A percentile compares a stretch with the other conserved stretches of the same genome.
These are phyloP conservation scores for Mycena vitilis DNA, from an alignment of 768 basidiomycete genomes.

Conservation along the genomic window DNA sequence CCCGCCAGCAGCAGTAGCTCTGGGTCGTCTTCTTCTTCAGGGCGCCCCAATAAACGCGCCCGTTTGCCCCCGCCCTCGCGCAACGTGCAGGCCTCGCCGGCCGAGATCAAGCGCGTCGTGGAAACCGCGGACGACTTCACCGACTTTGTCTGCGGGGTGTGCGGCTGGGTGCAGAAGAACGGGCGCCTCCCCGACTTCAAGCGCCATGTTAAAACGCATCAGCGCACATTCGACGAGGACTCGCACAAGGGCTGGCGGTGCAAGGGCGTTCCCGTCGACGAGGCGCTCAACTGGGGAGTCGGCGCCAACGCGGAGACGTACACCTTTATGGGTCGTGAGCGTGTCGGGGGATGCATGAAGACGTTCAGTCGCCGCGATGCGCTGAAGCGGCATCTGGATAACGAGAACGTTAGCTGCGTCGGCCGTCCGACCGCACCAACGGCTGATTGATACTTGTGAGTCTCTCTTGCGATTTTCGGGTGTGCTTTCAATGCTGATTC, in stretches of 20 bases:
- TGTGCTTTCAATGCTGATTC: background rate
- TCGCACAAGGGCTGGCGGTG: constrained; percentile 50
- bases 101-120: constrained; percentile 40
- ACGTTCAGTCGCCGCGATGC: constrained; percentile 60
- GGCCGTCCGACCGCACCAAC: constrained; percentile 38
- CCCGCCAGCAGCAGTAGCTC: constrained; percentile 16
- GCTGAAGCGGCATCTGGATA: constrained; percentile 56
- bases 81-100: constrained; percentile 54
- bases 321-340: constrained; percentile 42
- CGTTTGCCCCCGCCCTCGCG: constrained; percentile 55
- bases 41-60: constrained; percentile 38
- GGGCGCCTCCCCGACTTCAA: constrained; percentile 68
- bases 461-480: background rate
- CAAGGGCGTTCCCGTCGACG: constrained; percentile 50
- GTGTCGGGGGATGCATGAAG: constrained; percentile 55
- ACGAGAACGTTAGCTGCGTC: constrained; percentile 45
- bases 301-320: constrained; percentile 39
- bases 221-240: constrained; percentile 56
- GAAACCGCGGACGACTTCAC: constrained; percentile 35
- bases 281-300: constrained; percentile 34
- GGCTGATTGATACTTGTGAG: constrained; percentile 33
- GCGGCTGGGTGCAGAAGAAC: constrained; percentile 60
- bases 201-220: constrained; percentile 69
- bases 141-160: constrained; percentile 58
- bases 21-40: constrained; percentile 12